Evolutionary conservation across 1,284 basidiomycete genomes (phyloP), one percentile per base, ranked within the genome.

Genomic region (Vanrija sp.): DNA sequence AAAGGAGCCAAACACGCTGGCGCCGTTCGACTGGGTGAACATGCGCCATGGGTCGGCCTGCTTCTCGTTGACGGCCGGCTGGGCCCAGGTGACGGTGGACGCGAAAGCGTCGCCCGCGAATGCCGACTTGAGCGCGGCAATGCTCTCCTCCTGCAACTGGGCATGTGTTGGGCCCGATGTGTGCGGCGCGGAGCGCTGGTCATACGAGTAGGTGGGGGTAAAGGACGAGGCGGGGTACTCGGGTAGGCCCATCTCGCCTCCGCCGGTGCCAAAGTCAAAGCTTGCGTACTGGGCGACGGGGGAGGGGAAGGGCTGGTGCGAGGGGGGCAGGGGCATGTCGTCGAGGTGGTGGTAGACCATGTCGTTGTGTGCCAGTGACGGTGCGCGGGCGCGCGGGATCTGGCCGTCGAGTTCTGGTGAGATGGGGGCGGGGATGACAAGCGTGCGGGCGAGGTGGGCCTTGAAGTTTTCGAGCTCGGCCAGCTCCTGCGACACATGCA

Each of bases 391-490:
- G 39, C 46, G 43, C 8, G 58, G 49, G 14, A 44, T 49, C 16
- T 45, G 39, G 40, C 39, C 21, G 44, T 38, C 19, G 28, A 23
- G n/a, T 42, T 46, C 39, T 19, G 56, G 45, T 9, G 54, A 56
- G 18, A 46, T 53, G n/a, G 48, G 51, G 8, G 49, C 49, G 23
- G 60, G 60, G 15, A 58, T 46, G 9, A 56, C 52, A 16, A 62
- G 54, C 6, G 61, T 54, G 39, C 61, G 57, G 2, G 57, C 61
- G 14, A 62, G 57, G 23, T 53, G 38, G 2, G 55, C 60, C 52
- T 74, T 72, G 28, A 77, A 55, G 51, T 66, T 65, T 51, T 66
- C 61, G 21, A 77, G 56, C 39, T 77, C 72, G 44, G 71, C 62
- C 9, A 67, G 69, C 52, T 74, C 65, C 49, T 68, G 67, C 7